A percentile compares a stretch with the other conserved stretches of the same genome.
These are phyloP conservation scores for Rosa multiflora DNA, from an alignment of 306 rosid genomes.

Conservation along the genomic window DNA sequence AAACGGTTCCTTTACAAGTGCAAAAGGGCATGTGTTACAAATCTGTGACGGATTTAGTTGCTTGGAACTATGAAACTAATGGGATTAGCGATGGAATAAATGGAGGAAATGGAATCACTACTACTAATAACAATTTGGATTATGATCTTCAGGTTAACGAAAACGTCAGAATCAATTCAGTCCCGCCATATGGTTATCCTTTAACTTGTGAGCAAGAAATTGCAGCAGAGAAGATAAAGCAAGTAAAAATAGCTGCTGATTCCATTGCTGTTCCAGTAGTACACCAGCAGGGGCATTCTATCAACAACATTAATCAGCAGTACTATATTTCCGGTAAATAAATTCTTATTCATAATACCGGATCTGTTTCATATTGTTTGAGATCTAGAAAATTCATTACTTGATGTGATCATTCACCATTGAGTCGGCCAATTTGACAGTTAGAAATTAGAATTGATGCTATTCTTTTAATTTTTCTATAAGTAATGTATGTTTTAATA, in stretches of 20 bases:
- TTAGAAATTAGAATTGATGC: neutral
- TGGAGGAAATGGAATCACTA: conserved; percentile 22
- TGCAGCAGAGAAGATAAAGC: conserved; percentile 35
- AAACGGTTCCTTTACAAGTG: conserved; percentile 34
- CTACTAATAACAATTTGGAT: conserved; percentile 23
- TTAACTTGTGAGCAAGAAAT: conserved; percentile 29
- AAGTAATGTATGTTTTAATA: neutral
- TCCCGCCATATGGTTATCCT: conserved; percentile 34
- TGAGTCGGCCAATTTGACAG: neutral
- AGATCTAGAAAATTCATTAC: neutral
- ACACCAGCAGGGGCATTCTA: conserved; percentile 39
- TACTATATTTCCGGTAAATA: conserved; percentile 49
- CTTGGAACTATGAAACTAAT: conserved; percentile 33
- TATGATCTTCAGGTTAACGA: conserved; percentile 28
- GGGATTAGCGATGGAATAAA: conserved; percentile 15
- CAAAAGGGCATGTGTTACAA: conserved; percentile 29
- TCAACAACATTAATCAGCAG: conserved; percentile 30
- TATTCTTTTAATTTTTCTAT: neutral
- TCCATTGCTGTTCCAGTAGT: conserved; percentile 34
- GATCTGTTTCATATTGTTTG: neutral
- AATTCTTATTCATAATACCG: neutral
- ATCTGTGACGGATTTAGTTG: conserved; percentile 38
- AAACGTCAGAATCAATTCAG: conserved; percentile 39
- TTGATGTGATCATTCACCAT: neutral
- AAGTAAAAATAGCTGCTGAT: conserved; percentile 36